Percentiles rank a stretch among this genome's conserved stretches.
Evolutionary conservation across 495 filamentous ascomycete genomes (phyloP).

Genomic region (Cryomyces minteri): DNA sequence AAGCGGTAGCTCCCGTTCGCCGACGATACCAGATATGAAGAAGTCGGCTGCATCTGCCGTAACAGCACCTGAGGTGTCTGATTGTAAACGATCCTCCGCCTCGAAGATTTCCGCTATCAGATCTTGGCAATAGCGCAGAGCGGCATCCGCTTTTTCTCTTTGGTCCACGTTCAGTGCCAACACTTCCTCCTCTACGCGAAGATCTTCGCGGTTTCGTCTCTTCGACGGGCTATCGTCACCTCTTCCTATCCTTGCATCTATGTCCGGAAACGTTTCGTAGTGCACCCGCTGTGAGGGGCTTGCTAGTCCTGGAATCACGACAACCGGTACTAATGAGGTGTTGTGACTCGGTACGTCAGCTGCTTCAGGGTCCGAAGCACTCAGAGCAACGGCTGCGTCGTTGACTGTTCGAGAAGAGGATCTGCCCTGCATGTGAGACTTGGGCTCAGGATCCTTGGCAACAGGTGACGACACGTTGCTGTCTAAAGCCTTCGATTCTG

Average conservation of each 20-base stretch:
- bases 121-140: conserved; percentile 44
- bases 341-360: background rate
- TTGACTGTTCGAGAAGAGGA: too few relatives aligned
- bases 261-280: conserved; percentile 3
- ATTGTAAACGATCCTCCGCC: conserved; percentile 49
- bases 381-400: too few relatives aligned
- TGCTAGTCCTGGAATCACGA: background rate
- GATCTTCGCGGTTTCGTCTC: conserved; percentile 19
- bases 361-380: too few relatives aligned
- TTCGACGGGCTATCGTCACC: conserved; percentile 4
- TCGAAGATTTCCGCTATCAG: conserved; percentile 59
- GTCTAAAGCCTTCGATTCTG: background rate
- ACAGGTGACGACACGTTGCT: too few relatives aligned
- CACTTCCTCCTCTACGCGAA: conserved; percentile 10
- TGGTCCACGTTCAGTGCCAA: conserved; percentile 33
- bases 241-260: background rate
- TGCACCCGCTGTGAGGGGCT: conserved; percentile 1
- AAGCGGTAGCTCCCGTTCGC: conserved; percentile 35
- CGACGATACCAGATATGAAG: conserved; percentile 23
- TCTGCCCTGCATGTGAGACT: too few relatives aligned
- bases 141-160: conserved; percentile 59
- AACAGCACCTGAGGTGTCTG: conserved; percentile 23
- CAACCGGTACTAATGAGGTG: background rate
- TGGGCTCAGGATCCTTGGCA: too few relatives aligned
- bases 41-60: conserved; percentile 20